Conservation (phyloP, 768 basidiomycete species). For the Russula emetica region DNA sequence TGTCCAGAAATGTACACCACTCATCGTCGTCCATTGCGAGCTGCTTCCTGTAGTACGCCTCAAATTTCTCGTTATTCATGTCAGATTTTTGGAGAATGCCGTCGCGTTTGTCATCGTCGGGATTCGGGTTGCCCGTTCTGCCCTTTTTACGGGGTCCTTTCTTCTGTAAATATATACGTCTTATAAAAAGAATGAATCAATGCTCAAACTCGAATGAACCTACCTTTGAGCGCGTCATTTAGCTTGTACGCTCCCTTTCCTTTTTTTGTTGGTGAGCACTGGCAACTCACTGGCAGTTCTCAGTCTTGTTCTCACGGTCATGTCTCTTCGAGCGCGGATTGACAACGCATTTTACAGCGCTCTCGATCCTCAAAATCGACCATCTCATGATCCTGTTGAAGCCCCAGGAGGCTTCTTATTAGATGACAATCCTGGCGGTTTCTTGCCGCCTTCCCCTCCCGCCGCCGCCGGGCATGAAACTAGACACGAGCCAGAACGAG, state of each 20-base stretch:
- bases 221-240: constrained; percentile 23
- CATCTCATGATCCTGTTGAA: not conserved
- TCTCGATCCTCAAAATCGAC: not conserved
- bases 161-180: not conserved
- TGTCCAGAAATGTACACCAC: constrained; percentile 68
- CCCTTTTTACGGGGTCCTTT: not conserved
- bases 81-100: constrained; percentile 53
- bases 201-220: not conserved
- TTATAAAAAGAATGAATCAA: not conserved
- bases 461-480: not conserved
- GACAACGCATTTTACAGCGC: constrained; percentile 21
- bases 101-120: constrained; percentile 40
- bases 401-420: constrained; percentile 38
- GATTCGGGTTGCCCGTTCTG: not conserved
- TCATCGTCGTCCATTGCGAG: constrained; percentile 67
- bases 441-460: constrained; percentile 28
- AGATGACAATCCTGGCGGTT: constrained; percentile 34
- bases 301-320: constrained; percentile 7
- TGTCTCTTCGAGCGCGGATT: constrained; percentile 11
- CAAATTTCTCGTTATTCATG: constrained; percentile 69
- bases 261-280: no score
- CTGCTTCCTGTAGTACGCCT: constrained; percentile 70
- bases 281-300: no score
- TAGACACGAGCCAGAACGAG: not conserved
- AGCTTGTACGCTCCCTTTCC: no score